phyloP scores from a whole-genome alignment of 768 basidiomycete genomes.

The Dacryopinax primogenitus region DNA sequence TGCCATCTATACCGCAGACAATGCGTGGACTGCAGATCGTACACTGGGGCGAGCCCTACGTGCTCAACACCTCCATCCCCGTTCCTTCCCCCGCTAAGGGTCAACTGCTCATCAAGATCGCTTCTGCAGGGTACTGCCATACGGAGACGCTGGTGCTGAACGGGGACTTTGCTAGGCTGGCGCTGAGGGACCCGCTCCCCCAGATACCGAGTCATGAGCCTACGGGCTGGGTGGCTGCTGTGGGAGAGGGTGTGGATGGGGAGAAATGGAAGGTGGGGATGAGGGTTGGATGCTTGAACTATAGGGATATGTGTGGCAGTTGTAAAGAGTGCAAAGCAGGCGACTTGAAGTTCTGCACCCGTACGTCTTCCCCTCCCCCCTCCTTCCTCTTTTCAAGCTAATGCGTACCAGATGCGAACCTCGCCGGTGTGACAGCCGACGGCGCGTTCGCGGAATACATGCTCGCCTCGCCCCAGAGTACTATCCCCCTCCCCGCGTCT shows the following conservation, averaged over 20 bases:
- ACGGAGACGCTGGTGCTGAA: constrained; percentile 9
- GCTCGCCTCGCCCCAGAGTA: neutral
- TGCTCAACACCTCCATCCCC: constrained; percentile 5
- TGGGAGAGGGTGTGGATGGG: constrained; percentile 9
- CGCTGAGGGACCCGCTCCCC: neutral
- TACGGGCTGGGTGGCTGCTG: constrained; percentile 4
- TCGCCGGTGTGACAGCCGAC: constrained; percentile 10
- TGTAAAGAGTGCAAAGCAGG: constrained; percentile 11
- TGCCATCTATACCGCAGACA: neutral
- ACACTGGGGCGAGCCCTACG: neutral
- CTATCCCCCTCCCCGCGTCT: constrained; percentile 9
- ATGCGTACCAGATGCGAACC: neutral
- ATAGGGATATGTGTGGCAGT: neutral
- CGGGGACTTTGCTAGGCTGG: neutral
- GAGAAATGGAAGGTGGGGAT: neutral
- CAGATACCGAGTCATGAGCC: constrained; percentile 13
- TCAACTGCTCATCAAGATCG: constrained; percentile 11
- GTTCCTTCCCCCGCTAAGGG: neutral
- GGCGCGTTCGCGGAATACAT: constrained; percentile 13
- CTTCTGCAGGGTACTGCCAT: constrained; percentile 13
- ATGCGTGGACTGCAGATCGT: constrained; percentile 1
- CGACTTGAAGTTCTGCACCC: neutral
- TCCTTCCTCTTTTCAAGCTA: neutral
- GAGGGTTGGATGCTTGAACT: constrained; percentile 6
- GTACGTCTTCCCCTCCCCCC: neutral